Conservation (phyloP, 805 yeast genomes). For the Ogataea methylovora region DNA sequence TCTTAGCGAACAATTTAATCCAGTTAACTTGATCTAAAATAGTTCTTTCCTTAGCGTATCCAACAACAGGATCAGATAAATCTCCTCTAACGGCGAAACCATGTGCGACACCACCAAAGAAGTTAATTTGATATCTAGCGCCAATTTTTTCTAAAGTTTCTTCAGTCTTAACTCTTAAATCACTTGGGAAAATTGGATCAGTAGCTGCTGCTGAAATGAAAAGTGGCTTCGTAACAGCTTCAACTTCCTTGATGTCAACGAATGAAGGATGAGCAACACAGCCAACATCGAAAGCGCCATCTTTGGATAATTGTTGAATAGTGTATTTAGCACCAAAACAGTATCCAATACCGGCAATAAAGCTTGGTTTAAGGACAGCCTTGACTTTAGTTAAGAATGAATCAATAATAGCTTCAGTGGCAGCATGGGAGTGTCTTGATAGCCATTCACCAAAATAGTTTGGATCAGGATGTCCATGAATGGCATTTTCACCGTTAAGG, state of each 20-base stretch:
- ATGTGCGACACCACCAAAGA: conserved; percentile 60
- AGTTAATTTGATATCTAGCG: conserved; percentile 50
- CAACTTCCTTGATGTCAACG: conserved; percentile 57
- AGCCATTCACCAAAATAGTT: conserved; percentile 39
- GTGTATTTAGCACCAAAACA: conserved; percentile 80
- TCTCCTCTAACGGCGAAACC: conserved; percentile 85
- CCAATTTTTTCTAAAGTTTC: conserved; percentile 38
- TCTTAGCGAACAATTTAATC: conserved; percentile 21
- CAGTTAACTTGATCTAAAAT: conserved; percentile 37
- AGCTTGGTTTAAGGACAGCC: conserved; percentile 36
- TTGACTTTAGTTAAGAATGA: conserved; percentile 38
- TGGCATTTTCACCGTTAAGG: conserved; percentile 46
- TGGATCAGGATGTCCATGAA: conserved; percentile 11
- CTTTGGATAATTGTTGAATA: conserved; percentile 39
- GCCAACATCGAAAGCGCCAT: conserved; percentile 38
- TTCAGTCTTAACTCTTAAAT: conserved; percentile 57
- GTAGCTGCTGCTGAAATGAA: conserved; percentile 68
- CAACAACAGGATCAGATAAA: conserved; percentile 38
- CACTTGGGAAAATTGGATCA: conserved; percentile 57
- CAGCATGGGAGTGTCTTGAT: conserved; percentile 25
- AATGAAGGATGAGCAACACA: conserved; percentile 85
- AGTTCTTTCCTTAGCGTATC: conserved; percentile 63
- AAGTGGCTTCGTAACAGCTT: conserved; percentile 50
- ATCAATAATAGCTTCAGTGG: conserved; percentile 40
- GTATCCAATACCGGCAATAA: conserved; percentile 61